Percentiles rank a stretch among this genome's conserved stretches.
Conservation (phyloP, 345 rosid genomes). For the Tarenaya hassleriana region DNA sequence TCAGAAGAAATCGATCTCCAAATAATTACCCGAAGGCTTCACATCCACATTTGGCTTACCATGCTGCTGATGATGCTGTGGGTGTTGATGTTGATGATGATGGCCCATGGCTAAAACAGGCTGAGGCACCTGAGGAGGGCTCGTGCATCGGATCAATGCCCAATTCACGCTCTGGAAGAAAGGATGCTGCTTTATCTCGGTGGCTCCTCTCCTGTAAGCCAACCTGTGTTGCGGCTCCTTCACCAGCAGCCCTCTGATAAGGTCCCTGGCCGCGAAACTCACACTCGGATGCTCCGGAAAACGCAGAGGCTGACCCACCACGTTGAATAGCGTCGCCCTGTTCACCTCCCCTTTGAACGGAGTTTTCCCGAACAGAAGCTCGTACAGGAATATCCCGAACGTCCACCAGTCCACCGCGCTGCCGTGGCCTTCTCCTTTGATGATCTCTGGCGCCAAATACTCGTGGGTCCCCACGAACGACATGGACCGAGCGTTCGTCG, state of each 20-base stretch:
- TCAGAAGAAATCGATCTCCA: conserved; percentile 77
- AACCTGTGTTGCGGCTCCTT: conserved; percentile 78
- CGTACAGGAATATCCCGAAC: conserved; percentile 72
- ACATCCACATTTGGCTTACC: conserved; percentile 32
- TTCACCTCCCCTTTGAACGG: conserved; percentile 73
- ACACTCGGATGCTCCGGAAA: conserved; percentile 71
- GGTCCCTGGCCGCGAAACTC: conserved; percentile 69
- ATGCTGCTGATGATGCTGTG: conserved; percentile 11
- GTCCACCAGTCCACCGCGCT: conserved; percentile 97
- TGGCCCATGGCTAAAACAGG: conserved; percentile 23
- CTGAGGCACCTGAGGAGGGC: conserved; percentile 66
- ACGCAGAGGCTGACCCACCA: conserved; percentile 63
- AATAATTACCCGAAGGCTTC: conserved; percentile 57
- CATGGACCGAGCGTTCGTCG: conserved; percentile 74
- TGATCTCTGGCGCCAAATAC: conserved; percentile 82
- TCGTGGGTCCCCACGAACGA: conserved; percentile 89
- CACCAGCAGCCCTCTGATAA: conserved; percentile 70
- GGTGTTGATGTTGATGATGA: conserved; percentile 16
- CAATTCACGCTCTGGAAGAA: conserved; percentile 75
- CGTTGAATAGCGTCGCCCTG: conserved; percentile 60
- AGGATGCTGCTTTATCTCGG: conserved; percentile 78
- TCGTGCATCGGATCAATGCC: conserved; percentile 80
- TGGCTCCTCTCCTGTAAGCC: conserved; percentile 72
- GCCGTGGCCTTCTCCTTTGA: conserved; percentile 85
- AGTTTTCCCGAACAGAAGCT: conserved; percentile 74